Evolutionary conservation across 495 filamentous ascomycete species (phyloP), one percentile per base, ranked within the genome.

Genomic region (Ramalina peruviana): DNA sequence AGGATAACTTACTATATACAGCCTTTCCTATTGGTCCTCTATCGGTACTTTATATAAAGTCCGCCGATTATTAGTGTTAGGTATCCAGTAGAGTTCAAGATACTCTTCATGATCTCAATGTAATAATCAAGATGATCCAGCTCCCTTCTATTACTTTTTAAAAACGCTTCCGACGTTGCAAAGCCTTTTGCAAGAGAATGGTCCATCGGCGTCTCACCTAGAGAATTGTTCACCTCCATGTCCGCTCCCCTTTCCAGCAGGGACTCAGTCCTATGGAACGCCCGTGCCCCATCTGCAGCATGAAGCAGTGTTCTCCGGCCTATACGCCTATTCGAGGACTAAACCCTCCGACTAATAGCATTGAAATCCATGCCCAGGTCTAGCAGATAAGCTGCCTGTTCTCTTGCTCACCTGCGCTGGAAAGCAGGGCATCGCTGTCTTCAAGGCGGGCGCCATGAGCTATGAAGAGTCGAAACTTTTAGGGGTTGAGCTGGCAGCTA

Each of bases 401-500:
- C 15, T 46, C 13, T 3, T 10, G 38, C 30, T 16, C 48, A 25
- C 48, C 48, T 5, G 48, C 48, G 16, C 37, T 39, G 11, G 48
- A 41, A 23, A 43, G 37, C 23, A 50, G 15, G 23, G 48, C 39
- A 27, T 50, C 48, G 39, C 48, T 50, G 40, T 44, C 36, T 17
- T 10, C 39, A 20, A 50, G 38, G 6, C 16, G 41, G 6, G 48
- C 48, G 15, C 48, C 48, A 33, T 50, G 48, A n/a, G n/a, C 5
- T n/a, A 50, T 10, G 7, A 50, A 39, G 25, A 50, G 48, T 17
- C n/a, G 48, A 50, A 50, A 7, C 27, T 30, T 41, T 2, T 26
- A 12, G 48, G 48, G 9, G 37, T 50, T 25, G 48, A 46, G 26
- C 43, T 50, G 6, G 48, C 48, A 37, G 48, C 48, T 46, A 39